phyloP scores from a whole-genome alignment of 2,329 filamentous ascomycete species.

The Penicillium hordei region DNA sequence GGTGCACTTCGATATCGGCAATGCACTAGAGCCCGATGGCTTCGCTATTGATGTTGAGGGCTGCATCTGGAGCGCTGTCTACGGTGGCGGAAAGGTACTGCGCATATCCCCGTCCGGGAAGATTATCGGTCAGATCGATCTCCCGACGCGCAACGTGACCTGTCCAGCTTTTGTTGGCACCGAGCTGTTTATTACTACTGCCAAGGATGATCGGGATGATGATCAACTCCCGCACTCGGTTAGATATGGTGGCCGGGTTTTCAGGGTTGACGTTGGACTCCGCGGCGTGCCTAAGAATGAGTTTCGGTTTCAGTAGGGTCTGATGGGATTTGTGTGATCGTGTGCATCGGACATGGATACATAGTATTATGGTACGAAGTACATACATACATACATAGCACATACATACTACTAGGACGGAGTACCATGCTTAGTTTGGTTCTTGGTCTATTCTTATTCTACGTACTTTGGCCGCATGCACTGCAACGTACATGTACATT shows the following conservation, averaged over 20 bases:
- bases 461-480: not conserved
- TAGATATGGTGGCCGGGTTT: slow-evolving; percentile 68
- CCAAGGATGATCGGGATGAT: slow-evolving; percentile 66
- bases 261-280: slow-evolving; percentile 74
- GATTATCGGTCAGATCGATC: slow-evolving; percentile 69
- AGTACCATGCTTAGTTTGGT: not conserved
- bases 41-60: slow-evolving; percentile 81
- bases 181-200: slow-evolving; percentile 76
- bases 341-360: not conserved
- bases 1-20: slow-evolving; percentile 69
- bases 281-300: slow-evolving; percentile 63
- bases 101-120: slow-evolving; percentile 69
- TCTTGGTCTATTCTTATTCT: not conserved
- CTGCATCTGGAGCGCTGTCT: slow-evolving; percentile 87
- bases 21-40: slow-evolving; percentile 70
- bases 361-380: not conserved
- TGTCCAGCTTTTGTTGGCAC: slow-evolving; percentile 77
- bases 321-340: not conserved
- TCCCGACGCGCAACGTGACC: slow-evolving; percentile 77
- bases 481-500: not conserved
- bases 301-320: slow-evolving; percentile 54
- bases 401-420: not conserved
- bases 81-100: slow-evolving; percentile 72
- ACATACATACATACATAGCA: not conserved
- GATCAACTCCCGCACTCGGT: slow-evolving; percentile 59